Evolutionary conservation across 2,329 filamentous ascomycete genomes (phyloP), one percentile per base, ranked within the genome.

Genomic region (Stachybotrys chlorohalonatus): DNA sequence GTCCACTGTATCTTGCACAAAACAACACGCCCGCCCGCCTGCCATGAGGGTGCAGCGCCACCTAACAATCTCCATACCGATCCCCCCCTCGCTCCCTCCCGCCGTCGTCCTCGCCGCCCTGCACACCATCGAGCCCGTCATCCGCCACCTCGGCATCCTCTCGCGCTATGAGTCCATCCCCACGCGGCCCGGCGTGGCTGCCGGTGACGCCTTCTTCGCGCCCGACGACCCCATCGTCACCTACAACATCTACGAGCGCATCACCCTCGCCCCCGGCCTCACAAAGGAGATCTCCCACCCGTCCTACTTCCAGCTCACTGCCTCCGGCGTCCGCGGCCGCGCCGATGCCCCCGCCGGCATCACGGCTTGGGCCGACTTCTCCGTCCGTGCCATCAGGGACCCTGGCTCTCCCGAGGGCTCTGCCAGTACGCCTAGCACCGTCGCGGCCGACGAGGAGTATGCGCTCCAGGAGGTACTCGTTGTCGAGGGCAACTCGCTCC

Each of bases 301-400:
- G 5, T 73, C 72, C 56, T 68, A 74, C 31, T 75, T 77, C 57
- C 75, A 78, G 61, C 67, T 63, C 56, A 68, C 73, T 36, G 64
- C 66, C 24, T 62, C 66, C 42, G 75, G 75, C 51, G 63, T 75
- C 32, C 69, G 75, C n/a, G 70, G 70, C 53, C 67, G 75, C 46
- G 75, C 72, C 51, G 66, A 73, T 47, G 74, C 75, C 5, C 66
- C 70, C 3, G 73, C 66, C 30, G 74, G 74, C 45, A 73, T 77
- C 24, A 65, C 66, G 15, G 70, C 78, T 53, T 71, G 75, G 66
- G 72, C 62, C 47, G 68, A 70, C 57, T 72, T 67, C 58, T 60
- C 55, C 47, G 66, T 70, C 51, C 63, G 60, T 52, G 59, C 55
- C 54, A 63, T 58, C 51, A 58, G 48, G 50, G 55, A 55, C 48